Conservation (phyloP, 2,329 filamentous ascomycete species). For the Aspergillus sp. region DNA sequence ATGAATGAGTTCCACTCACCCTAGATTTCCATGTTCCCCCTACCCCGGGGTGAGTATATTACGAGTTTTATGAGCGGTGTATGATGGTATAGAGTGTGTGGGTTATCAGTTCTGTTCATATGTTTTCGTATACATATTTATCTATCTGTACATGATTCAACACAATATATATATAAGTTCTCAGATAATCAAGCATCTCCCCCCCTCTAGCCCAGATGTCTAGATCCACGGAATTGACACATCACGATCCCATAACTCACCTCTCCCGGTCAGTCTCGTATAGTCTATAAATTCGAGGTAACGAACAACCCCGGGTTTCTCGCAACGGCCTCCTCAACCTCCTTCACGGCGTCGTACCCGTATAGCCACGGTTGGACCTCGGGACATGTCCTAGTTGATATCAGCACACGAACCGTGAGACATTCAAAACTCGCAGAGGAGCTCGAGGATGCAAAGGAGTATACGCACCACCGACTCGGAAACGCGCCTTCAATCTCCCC, state of each 20-base stretch:
- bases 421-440: too few relatives aligned
- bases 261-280: too few relatives aligned
- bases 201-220: too few relatives aligned
- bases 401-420: neutral
- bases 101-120: too few relatives aligned
- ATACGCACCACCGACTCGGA: constrained; percentile 61
- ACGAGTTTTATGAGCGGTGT: too few relatives aligned
- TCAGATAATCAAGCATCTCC: too few relatives aligned
- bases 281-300: neutral
- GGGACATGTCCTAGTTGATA: constrained; percentile 57
- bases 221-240: neutral
- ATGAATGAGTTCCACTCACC: constrained; percentile 23
- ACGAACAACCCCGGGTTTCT: constrained; percentile 29
- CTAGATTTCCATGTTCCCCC: too few relatives aligned
- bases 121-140: neutral
- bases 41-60: too few relatives aligned
- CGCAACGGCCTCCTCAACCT: constrained; percentile 52
- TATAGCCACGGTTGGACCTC: constrained; percentile 67
- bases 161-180: neutral
- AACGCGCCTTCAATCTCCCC: constrained; percentile 57
- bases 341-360: constrained; percentile 64
- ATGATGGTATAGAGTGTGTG: too few relatives aligned
- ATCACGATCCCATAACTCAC: too few relatives aligned
- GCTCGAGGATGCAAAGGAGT: neutral
- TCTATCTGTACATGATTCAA: neutral